These are phyloP conservation scores for Monosporozyma yasuniensis DNA, from an alignment of 805 yeast species.

Conservation along the genomic window DNA sequence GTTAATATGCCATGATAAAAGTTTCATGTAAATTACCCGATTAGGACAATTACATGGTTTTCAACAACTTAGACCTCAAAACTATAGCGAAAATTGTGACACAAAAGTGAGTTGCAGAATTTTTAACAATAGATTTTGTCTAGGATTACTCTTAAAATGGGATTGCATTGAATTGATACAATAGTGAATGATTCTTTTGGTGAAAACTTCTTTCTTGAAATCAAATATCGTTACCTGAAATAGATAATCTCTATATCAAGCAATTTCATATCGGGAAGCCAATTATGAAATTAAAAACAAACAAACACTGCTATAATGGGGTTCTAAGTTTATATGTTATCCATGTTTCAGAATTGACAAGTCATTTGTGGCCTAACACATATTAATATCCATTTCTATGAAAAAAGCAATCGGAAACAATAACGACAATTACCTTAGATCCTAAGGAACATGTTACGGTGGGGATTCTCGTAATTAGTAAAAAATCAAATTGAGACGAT, in stretches of 20 bases:
- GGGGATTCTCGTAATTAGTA: too few relatives aligned
- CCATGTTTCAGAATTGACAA: too few relatives aligned
- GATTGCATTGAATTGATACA: neutral
- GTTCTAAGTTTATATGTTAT: too few relatives aligned
- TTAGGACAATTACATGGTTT: conserved; percentile 12
- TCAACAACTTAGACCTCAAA: neutral
- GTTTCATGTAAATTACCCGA: conserved; percentile 20
- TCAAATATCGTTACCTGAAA: neutral
- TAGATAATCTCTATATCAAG: neutral
- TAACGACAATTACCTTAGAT: too few relatives aligned
- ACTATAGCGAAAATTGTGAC: neutral
- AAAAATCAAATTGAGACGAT: too few relatives aligned
- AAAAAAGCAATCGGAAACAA: too few relatives aligned
- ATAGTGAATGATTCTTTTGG: neutral
- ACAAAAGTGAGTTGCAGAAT: neutral
- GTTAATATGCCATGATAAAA: neutral
- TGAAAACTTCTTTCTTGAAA: neutral
- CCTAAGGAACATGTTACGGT: too few relatives aligned
- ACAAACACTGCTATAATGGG: too few relatives aligned
- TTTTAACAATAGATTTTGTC: neutral
- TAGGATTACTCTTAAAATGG: neutral
- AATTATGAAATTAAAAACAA: too few relatives aligned
- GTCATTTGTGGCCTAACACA: too few relatives aligned
- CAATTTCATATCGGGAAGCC: too few relatives aligned
- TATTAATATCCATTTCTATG: too few relatives aligned